Conservation (phyloP, 169 alveolate genomes). For the Cryptosporidium xiaoi region DNA sequence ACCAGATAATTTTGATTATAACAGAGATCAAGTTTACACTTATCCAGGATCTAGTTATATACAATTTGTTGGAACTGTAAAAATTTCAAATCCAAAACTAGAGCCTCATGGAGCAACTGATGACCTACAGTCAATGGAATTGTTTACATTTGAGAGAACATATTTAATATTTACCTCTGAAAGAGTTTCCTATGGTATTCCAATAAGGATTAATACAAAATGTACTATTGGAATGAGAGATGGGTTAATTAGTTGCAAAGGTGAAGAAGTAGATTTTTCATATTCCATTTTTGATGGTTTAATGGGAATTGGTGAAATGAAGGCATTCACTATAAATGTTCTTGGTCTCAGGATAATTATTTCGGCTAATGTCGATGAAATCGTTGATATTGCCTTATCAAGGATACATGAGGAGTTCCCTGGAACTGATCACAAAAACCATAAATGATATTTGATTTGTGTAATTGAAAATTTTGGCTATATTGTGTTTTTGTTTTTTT, state of each 20-base stretch:
- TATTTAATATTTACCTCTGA: not conserved
- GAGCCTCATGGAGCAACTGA: not conserved
- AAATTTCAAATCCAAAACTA: not conserved
- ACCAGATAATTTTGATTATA: not conserved
- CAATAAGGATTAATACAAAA: not conserved
- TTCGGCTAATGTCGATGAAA: not conserved
- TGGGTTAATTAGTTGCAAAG: not conserved
- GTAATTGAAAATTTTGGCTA: no score
- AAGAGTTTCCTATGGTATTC: not conserved
- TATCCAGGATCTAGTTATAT: slow-evolving; percentile 2
- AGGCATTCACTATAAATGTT: not conserved
- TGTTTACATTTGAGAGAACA: not conserved
- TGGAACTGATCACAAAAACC: not conserved
- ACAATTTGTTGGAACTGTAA: not conserved
- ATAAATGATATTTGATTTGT: no score
- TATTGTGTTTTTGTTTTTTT: no score
- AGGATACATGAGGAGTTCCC: not conserved
- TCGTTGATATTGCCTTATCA: not conserved
- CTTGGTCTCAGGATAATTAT: not conserved
- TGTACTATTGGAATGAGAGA: not conserved
- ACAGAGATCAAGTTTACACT: not conserved
- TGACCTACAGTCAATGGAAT: not conserved
- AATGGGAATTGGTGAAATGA: not conserved
- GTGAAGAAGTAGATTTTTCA: not conserved
- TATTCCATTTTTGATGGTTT: not conserved